These are phyloP conservation scores for Pleomassaria siparia DNA, from an alignment of 2,329 filamentous ascomycete genomes.

Conservation along the genomic window DNA sequence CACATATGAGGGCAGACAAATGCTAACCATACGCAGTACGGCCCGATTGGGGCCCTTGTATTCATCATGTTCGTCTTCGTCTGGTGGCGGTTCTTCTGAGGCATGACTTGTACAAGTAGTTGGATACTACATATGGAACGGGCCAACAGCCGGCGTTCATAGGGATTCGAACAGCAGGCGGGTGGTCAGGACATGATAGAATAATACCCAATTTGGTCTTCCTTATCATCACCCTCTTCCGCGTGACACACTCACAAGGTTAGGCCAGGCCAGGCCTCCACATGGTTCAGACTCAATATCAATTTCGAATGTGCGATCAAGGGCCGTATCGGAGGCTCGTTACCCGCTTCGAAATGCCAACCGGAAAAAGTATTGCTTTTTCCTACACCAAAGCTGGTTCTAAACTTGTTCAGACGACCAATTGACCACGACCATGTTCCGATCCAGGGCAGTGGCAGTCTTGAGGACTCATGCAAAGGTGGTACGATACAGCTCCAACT, in stretches of 20 bases:
- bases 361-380: too few relatives aligned
- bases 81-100: constrained; percentile 89
- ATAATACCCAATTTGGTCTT: constrained; percentile 19
- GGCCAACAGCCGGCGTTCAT: not conserved
- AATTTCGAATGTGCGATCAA: too few relatives aligned
- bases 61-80: constrained; percentile 84
- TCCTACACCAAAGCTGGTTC: too few relatives aligned
- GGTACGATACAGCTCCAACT: too few relatives aligned
- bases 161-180: not conserved
- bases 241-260: not conserved
- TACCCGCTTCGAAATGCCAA: too few relatives aligned
- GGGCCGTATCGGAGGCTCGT: too few relatives aligned
- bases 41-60: constrained; percentile 79
- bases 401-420: too few relatives aligned
- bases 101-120: not conserved
- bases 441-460: too few relatives aligned
- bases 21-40: constrained; percentile 61
- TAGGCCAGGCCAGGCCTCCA: too few relatives aligned
- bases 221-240: not conserved
- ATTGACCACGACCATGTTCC: too few relatives aligned
- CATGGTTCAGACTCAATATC: too few relatives aligned
- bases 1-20: not conserved
- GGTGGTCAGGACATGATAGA: constrained; percentile 10
- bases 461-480: too few relatives aligned
- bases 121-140: not conserved